Evolutionary conservation across 805 yeast species (phyloP), one percentile per base, ranked within the genome.

Genomic region (Gaillardinia entomophila): DNA sequence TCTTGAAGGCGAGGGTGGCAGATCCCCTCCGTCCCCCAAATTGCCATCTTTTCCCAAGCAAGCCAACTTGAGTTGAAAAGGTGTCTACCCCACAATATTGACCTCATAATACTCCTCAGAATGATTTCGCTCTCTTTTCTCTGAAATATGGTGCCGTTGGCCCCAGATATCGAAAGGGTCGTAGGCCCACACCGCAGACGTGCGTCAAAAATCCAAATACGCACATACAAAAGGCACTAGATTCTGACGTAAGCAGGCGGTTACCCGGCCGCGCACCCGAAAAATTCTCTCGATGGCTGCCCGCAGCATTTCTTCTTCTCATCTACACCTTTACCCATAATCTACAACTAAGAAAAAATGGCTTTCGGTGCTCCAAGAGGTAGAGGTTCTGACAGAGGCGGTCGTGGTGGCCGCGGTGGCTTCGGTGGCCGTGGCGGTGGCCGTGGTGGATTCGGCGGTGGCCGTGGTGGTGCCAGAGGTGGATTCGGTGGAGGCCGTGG

Each of bases 281-380:
- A 19, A 19, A 19, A 19, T 6, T 19, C 10, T 19, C 22, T 19
- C 22, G 22, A 19, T 19, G 22, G 22, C 22, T 10, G 8, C 10
- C 10, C 22, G 6, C 22, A 19, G 6, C 22, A 19, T 19, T 19
- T 19, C 22, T 19, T 6, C 10, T 19, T 19, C 22, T 19, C 22
- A 24, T 24, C 7, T 24, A n/a, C 14, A 6, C 11, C 7, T 6
- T 10, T n/a, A 24, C 26, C 14, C 6, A 12, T 6, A 24, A 24
- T 24, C 10, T 12, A n/a, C n/a, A n/a, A n/a, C n/a, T n/a, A n/a
- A n/a, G n/a, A n/a, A n/a, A 24, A n/a, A 24, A 6, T 42, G 22
- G 6, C 22, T 19, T 19, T 27, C n/a, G 62, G 71, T 59, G 77
- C 80, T 65, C 77, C 84, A 30, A 71, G 84, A 66, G 82, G 85